Evolutionary conservation across 2,329 filamentous ascomycete genomes (phyloP), one percentile per base, ranked within the genome.

Genomic region (Fusarium hostae): DNA sequence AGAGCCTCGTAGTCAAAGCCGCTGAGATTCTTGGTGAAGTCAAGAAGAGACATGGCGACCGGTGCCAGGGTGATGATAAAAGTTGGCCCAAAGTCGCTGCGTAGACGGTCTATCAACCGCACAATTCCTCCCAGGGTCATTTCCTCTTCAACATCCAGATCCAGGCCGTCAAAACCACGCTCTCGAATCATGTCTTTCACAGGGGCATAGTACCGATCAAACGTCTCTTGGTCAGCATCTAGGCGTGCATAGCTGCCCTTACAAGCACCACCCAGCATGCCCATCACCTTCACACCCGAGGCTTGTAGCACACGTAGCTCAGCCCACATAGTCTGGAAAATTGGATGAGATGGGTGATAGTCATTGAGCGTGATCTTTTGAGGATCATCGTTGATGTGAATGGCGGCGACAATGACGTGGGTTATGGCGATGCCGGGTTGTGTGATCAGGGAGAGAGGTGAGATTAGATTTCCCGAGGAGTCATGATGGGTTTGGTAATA

Each of bases 201-300:
- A 5, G 92, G 93, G 0, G 76, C 77, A 78, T 97, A 97, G 82
- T 92, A 94, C 20, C 83, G 79, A 81, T 97, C 92, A 77, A 97
- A 97, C 28, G 85, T 82, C 56, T 86, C 82, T 40, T 84, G 78
- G 48, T 79, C 79, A 61, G 89, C 88, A 76, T 91, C 88, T 6
- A 90, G 86, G 1, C 86, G 85, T 51, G 66, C 30, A 60, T 88
- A 97, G 16, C 90, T 92, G 15, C 94, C 95, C 65, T 87, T 86
- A 0, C 94, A 94, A 5, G 94, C 94, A 20, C 95, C 95, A 41
- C 95, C 95, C 3, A 97, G 85, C 93, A 98, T 96, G 59, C 89
- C 93, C 78, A 97, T 86, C 16, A 97, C 89, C 75, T 92, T 94
- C 70, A 97, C 86, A 44, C 94, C 94, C 10, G 87, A 86, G 4